Evolutionary conservation across 495 filamentous ascomycete genomes (phyloP), one percentile per base, ranked within the genome.

Genomic region (Xylaria cubensis): DNA sequence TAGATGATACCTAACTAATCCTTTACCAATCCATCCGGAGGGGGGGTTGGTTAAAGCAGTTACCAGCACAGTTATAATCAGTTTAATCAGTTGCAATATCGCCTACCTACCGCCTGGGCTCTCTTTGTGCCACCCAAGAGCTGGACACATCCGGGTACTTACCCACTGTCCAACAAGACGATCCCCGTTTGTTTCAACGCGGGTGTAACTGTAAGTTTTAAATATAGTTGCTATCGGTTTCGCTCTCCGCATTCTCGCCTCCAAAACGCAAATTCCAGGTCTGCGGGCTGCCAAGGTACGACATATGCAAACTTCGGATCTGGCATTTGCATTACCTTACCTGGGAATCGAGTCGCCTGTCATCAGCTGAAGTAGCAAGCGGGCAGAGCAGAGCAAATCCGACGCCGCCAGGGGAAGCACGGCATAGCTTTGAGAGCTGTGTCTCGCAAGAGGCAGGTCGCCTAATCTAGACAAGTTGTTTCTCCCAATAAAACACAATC

Each of bases 271-370:
- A 67, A 44, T 59, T 48, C 67, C 67, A 69, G 67, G 24, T 46
- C 51, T 58, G 53, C 51, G 67, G 67, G 67, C 26, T 59, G 67
- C 67, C 65, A 69, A 69, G 67, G 53, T 32, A 56, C 53, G 41
- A 39, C 53, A 69, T 61, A 69, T 69, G 67, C 67, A 61, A 69
- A 59, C 53, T 48, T 61, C 67, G 67, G 67, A 69, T 61, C 67
- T 69, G 24, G 67, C 67, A 69, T 69, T 69, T 61, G 53, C 67
- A 69, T 48, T 21, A 34, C 67, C 36, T 48, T 21, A 34, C 67
- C 36, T 56, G 12, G 50, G 48, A 67, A 56, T 56, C 29, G 9
- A 64, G 61, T 64, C 39, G 48, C 46, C 63, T 64, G 26, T 15
- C 65, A 56, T 67, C 50, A 56, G 36, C 29, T 42, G 34, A 48